Evolutionary conservation across 129 eudicot species (phyloP).

Genomic region (Flaveria ramosissima): DNA sequence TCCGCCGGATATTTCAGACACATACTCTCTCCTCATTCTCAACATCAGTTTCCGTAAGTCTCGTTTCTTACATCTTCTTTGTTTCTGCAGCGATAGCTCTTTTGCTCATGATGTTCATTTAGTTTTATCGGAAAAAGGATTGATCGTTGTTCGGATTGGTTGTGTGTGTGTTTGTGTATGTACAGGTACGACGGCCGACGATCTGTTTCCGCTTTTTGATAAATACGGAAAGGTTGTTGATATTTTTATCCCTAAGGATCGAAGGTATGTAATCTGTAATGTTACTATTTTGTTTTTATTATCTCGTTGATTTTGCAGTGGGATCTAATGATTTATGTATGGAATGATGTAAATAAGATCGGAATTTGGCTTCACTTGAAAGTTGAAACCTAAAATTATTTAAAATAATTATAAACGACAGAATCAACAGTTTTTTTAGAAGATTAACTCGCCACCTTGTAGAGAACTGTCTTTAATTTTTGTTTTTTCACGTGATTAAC

Average conservation of each 20-base stretch:
- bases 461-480: neutral
- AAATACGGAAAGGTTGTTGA: conserved; percentile 82
- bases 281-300: neutral
- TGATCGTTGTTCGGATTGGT: conserved; percentile 9
- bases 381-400: neutral
- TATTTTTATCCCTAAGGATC: conserved; percentile 70
- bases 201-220: conserved; percentile 70
- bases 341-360: neutral
- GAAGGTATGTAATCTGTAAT: conserved; percentile 41
- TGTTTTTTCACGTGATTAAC: neutral
- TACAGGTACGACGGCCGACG: conserved; percentile 66
- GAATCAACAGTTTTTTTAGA: neutral
- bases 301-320: neutral
- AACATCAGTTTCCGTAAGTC: conserved; percentile 60
- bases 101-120: neutral
- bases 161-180: neutral
- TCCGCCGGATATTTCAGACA: conserved; percentile 65
- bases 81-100: neutral
- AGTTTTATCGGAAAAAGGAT: neutral
- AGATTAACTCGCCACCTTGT: neutral
- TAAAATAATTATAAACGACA: neutral
- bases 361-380: neutral
- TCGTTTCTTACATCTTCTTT: neutral
- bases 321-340: neutral
- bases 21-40: conserved; percentile 71